A percentile compares a stretch with the other conserved stretches of the same genome.
Conservation (phyloP, 73 alveolate genomes). For the Tetrahymena borealis region DNA sequence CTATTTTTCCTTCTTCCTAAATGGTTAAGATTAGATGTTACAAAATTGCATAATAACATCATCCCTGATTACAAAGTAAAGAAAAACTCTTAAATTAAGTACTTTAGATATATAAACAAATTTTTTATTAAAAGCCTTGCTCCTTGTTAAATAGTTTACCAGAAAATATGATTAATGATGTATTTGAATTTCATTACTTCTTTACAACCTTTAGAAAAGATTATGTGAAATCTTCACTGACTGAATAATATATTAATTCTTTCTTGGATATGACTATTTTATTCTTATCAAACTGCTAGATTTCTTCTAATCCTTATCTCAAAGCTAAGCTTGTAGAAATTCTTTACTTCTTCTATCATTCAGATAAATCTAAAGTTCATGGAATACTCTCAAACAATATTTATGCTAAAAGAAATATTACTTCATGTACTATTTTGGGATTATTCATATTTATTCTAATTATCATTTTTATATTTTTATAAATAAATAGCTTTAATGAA, state of each 20-base stretch:
- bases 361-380: slow-evolving; percentile 17
- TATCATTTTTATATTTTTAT: not conserved
- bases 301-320: slow-evolving; percentile 51
- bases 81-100: not conserved
- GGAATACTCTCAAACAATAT: not conserved
- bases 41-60: not conserved
- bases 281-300: slow-evolving; percentile 31
- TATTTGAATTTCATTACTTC: not conserved
- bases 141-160: not conserved
- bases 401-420: slow-evolving; percentile 19
- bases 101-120: no score
- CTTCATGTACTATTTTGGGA: slow-evolving; percentile 5
- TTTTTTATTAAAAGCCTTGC: not conserved
- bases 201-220: not conserved
- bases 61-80: not conserved
- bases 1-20: not conserved
- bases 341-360: slow-evolving; percentile 25
- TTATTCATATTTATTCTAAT: not conserved
- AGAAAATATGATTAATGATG: not conserved
- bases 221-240: not conserved
- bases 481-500: slow-evolving; percentile 13
- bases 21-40: not conserved
- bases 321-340: slow-evolving; percentile 60
- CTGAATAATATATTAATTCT: slow-evolving; percentile 1
- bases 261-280: slow-evolving; percentile 10